Conservation (phyloP, 768 basidiomycete species). For the Cubamyces sp. region DNA sequence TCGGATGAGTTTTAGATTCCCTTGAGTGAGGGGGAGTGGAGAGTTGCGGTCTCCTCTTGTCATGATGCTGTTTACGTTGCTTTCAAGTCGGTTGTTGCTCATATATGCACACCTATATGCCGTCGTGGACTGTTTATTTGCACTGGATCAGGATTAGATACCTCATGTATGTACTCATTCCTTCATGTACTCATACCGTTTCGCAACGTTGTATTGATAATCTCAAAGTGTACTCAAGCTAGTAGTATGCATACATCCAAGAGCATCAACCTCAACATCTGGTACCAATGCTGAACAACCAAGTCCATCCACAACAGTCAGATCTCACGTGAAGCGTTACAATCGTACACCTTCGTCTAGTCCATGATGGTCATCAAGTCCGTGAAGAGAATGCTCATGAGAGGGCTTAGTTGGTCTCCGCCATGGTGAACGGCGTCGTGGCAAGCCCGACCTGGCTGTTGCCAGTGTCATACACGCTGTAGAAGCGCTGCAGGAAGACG, state of each 20-base stretch:
- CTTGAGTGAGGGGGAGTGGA: neutral
- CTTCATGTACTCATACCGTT: slow-evolving; percentile 11
- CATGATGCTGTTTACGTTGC: neutral
- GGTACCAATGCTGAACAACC: no score
- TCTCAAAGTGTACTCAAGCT: no score
- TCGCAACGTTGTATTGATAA: neutral
- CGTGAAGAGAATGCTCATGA: neutral
- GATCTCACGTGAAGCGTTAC: neutral
- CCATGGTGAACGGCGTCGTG: slow-evolving; percentile 38
- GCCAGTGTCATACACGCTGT: slow-evolving; percentile 45
- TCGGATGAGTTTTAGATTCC: slow-evolving; percentile 41
- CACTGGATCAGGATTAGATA: slow-evolving; percentile 12
- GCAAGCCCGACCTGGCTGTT: slow-evolving; percentile 40
- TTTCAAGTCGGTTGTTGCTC: neutral
- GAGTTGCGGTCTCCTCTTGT: neutral
- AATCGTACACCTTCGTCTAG: neutral
- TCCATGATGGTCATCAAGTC: neutral
- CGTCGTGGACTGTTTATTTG: neutral
- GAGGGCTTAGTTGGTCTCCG: slow-evolving; percentile 22
- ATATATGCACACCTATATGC: neutral
- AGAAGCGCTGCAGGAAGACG: slow-evolving; percentile 63
- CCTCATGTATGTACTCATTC: neutral
- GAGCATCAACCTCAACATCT: no score
- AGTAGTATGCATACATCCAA: no score
- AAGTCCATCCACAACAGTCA: neutral